Conservation (phyloP, 2,329 filamentous ascomycete genomes). For the Proliferodiscus dingleyae region DNA sequence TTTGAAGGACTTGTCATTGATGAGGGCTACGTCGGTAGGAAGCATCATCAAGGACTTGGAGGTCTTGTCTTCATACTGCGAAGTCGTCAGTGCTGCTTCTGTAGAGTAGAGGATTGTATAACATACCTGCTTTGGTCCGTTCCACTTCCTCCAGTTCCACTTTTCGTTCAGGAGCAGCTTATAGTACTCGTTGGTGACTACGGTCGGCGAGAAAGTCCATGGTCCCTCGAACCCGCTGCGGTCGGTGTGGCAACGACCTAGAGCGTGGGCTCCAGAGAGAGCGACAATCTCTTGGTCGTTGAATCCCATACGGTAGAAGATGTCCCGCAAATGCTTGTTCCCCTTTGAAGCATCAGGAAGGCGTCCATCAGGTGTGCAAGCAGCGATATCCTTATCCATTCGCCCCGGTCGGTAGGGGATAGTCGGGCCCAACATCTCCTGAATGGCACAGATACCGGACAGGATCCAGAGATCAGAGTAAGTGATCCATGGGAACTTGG, state of each 20-base stretch:
- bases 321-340: constrained; percentile 76
- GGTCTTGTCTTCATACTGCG: constrained; percentile 76
- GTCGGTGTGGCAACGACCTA: constrained; percentile 84
- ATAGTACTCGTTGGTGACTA: constrained; percentile 94
- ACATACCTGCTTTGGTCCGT: constrained; percentile 69
- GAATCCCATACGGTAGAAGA: constrained; percentile 98
- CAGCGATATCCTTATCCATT: constrained; percentile 68
- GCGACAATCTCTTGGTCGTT: constrained; percentile 96
- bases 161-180: constrained; percentile 83
- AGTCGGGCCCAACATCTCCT: constrained; percentile 88
- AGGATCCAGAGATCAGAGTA: constrained; percentile 98
- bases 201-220: constrained; percentile 88
- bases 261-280: constrained; percentile 76
- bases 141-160: constrained; percentile 89
- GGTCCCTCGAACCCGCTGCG: constrained; percentile 84
- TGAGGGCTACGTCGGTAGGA: constrained; percentile 80
- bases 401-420: constrained; percentile 89
- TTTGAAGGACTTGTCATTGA: constrained; percentile 85
- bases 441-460: constrained; percentile 75
- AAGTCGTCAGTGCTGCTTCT: neutral
- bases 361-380: constrained; percentile 91
- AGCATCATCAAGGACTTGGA: constrained; percentile 96
- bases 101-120: neutral
- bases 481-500: constrained; percentile 88
- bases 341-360: constrained; percentile 77